These are phyloP conservation scores for Phyllosticta ampelicida DNA, from an alignment of 2,329 filamentous ascomycete genomes.

Conservation along the genomic window DNA sequence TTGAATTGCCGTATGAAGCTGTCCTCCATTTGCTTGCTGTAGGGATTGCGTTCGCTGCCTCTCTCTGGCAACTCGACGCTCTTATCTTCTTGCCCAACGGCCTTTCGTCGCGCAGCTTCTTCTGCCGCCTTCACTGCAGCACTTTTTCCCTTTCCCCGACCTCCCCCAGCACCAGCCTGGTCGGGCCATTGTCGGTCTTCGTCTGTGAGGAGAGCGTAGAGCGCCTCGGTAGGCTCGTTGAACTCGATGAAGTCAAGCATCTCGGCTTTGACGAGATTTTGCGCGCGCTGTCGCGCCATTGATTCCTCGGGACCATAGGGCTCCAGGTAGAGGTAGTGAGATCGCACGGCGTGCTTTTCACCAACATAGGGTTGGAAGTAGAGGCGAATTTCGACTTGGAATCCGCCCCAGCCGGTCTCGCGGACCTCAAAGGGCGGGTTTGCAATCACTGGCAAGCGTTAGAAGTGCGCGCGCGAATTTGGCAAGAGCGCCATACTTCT, in stretches of 20 bases:
- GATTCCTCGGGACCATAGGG: slow-evolving; percentile 65
- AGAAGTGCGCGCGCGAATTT: background rate
- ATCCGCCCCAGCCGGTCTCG: slow-evolving; percentile 97
- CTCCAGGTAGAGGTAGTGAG: slow-evolving; percentile 84
- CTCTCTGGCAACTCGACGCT: slow-evolving; percentile 10
- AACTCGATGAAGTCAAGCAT: slow-evolving; percentile 92
- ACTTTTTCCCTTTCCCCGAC: slow-evolving; percentile 41
- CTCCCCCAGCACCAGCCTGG: slow-evolving; percentile 20
- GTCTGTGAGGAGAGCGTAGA: slow-evolving; percentile 76
- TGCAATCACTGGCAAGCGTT: background rate
- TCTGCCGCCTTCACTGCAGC: slow-evolving; percentile 13
- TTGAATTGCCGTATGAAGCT: slow-evolving; percentile 6
- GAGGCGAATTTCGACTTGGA: slow-evolving; percentile 89
- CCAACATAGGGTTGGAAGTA: slow-evolving; percentile 81
- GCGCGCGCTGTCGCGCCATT: slow-evolving; percentile 46
- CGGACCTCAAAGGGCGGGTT: slow-evolving; percentile 66
- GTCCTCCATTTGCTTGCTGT: slow-evolving; percentile 11
- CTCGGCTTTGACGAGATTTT: slow-evolving; percentile 61
- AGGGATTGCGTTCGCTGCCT: slow-evolving; percentile 5
- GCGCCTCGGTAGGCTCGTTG: slow-evolving; percentile 89
- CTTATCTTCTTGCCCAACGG: slow-evolving; percentile 1
- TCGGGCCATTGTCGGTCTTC: slow-evolving; percentile 47
- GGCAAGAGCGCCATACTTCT: slow-evolving; percentile 46
- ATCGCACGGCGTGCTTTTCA: slow-evolving; percentile 93
- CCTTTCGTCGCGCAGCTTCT: background rate